A percentile compares a stretch with the other conserved stretches of the same genome.
phyloP scores from a whole-genome alignment of 2,329 filamentous ascomycete genomes.

The Coniella lustricola region DNA sequence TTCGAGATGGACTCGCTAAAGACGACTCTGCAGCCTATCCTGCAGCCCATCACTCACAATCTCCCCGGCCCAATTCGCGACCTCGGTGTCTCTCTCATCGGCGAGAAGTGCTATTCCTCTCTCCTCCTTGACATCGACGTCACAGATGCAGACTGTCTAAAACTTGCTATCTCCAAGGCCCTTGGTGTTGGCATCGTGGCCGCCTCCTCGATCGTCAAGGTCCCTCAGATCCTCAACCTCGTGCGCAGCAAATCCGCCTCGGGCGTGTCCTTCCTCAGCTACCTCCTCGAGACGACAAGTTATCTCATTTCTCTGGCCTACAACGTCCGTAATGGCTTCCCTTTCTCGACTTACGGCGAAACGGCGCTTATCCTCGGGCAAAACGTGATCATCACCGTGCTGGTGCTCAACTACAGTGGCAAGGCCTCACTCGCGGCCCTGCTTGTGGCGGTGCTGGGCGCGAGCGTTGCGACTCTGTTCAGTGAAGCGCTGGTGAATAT shows the following conservation, averaged over 20 bases:
- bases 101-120: conserved; percentile 74
- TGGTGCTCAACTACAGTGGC: conserved; percentile 80
- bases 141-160: conserved; percentile 70
- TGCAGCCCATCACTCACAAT: conserved; percentile 64
- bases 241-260: conserved; percentile 70
- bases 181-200: conserved; percentile 91
- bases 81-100: conserved; percentile 72
- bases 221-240: conserved; percentile 94
- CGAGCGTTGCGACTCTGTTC: conserved; percentile 63
- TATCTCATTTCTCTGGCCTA: conserved; percentile 90
- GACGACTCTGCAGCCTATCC: conserved; percentile 57
- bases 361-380: conserved; percentile 86
- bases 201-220: conserved; percentile 86
- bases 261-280: conserved; percentile 83
- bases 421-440: conserved; percentile 60
- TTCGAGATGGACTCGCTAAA: conserved; percentile 55
- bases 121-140: conserved; percentile 81
- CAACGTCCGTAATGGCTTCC: conserved; percentile 83
- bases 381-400: conserved; percentile 79
- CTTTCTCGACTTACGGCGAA: conserved; percentile 96
- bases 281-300: conserved; percentile 81
- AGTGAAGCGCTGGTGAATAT: conserved; percentile 57
- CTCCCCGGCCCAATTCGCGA: conserved; percentile 70
- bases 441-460: conserved; percentile 72
- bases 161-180: conserved; percentile 84